Conservation (phyloP, 2,329 filamentous ascomycete genomes). For the Aspergillaceae sp. region DNA sequence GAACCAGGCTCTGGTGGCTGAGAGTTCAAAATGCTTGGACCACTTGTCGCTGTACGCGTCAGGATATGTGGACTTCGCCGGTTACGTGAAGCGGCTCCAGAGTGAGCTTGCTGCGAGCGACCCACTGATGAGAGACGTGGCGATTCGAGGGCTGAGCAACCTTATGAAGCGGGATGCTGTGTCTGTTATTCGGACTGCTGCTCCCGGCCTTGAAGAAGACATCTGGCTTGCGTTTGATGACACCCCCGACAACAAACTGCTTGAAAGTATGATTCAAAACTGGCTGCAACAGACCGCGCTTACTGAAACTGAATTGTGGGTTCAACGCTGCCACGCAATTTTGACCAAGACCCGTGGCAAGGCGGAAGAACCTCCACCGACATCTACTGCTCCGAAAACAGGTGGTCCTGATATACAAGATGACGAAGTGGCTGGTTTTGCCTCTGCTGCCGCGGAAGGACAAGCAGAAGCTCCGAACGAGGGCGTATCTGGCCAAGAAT, state of each 20-base stretch:
- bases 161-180: slow-evolving; percentile 88
- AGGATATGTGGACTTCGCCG: slow-evolving; percentile 70
- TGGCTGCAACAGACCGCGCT: slow-evolving; percentile 90
- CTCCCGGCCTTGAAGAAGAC: slow-evolving; percentile 75
- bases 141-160: slow-evolving; percentile 82
- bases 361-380: slow-evolving; percentile 39
- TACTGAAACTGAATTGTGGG: slow-evolving; percentile 71
- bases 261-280: slow-evolving; percentile 81
- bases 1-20: slow-evolving; percentile 60
- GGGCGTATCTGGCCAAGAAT: slow-evolving; percentile 61
- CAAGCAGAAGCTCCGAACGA: slow-evolving; percentile 50
- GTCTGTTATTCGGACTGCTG: slow-evolving; percentile 68
- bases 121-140: slow-evolving; percentile 63
- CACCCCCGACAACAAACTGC: slow-evolving; percentile 63
- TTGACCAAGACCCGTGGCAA: slow-evolving; percentile 78
- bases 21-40: slow-evolving; percentile 75
- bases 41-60: slow-evolving; percentile 89
- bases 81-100: slow-evolving; percentile 77
- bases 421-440: slow-evolving; percentile 94
- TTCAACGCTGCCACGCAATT: slow-evolving; percentile 78
- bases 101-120: slow-evolving; percentile 63
- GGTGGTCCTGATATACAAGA: slow-evolving; percentile 74
- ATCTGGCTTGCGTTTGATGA: slow-evolving; percentile 84
- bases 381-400: slow-evolving; percentile 27
- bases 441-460: slow-evolving; percentile 57